Base-by-base conservation (phyloP, 805 yeast species). In the Zygosaccharomyces bisporus region DNA sequence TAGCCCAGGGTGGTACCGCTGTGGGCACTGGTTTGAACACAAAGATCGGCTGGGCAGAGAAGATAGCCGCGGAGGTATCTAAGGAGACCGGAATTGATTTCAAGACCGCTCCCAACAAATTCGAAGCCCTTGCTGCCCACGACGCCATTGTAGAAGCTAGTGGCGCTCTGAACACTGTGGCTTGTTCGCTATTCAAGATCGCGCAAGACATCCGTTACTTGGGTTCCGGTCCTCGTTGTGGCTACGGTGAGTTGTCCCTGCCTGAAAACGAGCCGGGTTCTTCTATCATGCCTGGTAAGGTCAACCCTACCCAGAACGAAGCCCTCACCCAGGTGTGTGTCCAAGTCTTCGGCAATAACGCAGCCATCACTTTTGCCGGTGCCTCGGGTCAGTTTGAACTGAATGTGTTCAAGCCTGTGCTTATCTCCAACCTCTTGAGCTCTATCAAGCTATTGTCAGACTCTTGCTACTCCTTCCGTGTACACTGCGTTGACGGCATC, bases 231-330 rank as follows among this genome's bases (percentile, higher is more conserved):
- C 99, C 99, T 66, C 85, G 99, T 75, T 93, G 99, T 73, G 99
- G 99, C 52, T 93, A 93, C 72, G 97, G 97, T 45, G 99, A 93
- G 73, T 80, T 93, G 57, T 65, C 88, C 20, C 75, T 93, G 58
- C 99, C 99, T 52, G 98, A 91, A 75, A 93, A 93, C 71, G 99
- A 93, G 75, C 99, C 99, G 46, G 99, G 99, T 64, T 88, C 97
- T 48, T 89, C 97, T 21, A 93, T 93, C 70, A 93, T 93, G 99
- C 99, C 99, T 42, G 99, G 99, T 67, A 93, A 93, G 75, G 97
- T 93, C 52, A 93, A 93, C 79, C 99, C 99, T 55, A 93, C 99
- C 45, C 99, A 93, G 76, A 90, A 90, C 70, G 99, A 93, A 77
- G 99, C 99, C 44, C 74, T 93, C 67, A 93, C 98, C 53, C 95